Conservation (phyloP, 192 early-diverging fungal genomes). For the Backusella tarrabulga region DNA sequence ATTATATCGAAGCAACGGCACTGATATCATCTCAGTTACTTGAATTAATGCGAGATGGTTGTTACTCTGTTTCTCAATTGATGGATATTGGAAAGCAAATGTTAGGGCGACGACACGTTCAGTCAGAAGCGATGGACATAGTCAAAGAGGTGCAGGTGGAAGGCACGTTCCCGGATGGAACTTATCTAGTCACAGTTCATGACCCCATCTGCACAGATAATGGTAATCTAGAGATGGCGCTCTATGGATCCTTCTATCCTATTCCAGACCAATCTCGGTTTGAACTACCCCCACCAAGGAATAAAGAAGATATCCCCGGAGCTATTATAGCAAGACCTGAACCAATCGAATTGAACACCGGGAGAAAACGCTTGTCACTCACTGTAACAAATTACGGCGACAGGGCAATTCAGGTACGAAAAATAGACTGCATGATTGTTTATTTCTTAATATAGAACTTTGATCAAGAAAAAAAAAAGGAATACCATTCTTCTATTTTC, state of each 20-base stretch:
- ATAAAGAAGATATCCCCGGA: conserved; percentile 51
- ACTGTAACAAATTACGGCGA: conserved; percentile 91
- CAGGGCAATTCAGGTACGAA: conserved; percentile 79
- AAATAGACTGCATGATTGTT: conserved; percentile 3
- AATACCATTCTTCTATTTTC: background rate
- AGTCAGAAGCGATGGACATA: conserved; percentile 63
- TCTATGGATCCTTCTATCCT: conserved; percentile 85
- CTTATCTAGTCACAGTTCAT: conserved; percentile 91
- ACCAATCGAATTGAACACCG: conserved; percentile 73
- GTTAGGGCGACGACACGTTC: conserved; percentile 83
- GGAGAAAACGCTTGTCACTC: conserved; percentile 62
- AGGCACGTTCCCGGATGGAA: conserved; percentile 88
- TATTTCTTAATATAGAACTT: conserved; percentile 1
- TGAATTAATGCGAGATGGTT: conserved; percentile 89
- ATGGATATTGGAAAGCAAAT: conserved; percentile 85
- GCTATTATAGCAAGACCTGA: conserved; percentile 61
- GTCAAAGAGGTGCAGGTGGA: conserved; percentile 86
- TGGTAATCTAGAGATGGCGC: conserved; percentile 77
- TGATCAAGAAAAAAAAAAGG: background rate
- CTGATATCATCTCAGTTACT: conserved; percentile 81
- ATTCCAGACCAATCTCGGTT: conserved; percentile 62
- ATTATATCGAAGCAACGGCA: conserved; percentile 82
- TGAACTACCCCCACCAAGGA: conserved; percentile 42
- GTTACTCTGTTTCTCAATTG: conserved; percentile 79
- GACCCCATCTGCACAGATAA: conserved; percentile 80